These are phyloP conservation scores for Tolypocladium tundrense DNA, from an alignment of 2,329 filamentous ascomycete species.

Conservation along the genomic window DNA sequence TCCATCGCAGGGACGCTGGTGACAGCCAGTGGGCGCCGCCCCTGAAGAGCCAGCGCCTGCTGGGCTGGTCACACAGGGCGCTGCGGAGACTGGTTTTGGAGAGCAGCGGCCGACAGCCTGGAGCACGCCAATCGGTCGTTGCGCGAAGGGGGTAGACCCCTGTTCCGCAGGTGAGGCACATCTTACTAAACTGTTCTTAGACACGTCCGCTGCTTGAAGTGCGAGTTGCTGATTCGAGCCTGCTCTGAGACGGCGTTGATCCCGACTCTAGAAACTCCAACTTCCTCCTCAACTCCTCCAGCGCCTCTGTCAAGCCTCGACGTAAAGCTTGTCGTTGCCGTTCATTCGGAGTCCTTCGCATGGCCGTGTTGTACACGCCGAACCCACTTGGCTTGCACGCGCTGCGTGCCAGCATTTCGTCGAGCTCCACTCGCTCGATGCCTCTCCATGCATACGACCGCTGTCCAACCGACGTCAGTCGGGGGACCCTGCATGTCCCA, in stretches of 20 bases:
- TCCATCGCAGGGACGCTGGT: background rate
- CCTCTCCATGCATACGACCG: background rate
- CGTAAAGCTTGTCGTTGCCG: background rate
- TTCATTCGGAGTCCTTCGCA: background rate
- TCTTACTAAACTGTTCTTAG: background rate
- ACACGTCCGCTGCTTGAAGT: background rate
- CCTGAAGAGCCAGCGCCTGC: background rate
- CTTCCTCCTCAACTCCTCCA: background rate
- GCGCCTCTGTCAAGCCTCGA: background rate
- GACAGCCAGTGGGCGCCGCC: background rate
- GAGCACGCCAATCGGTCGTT: background rate
- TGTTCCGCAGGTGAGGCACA: background rate
- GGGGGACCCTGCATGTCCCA: slow-evolving; percentile 2
- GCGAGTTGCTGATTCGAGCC: background rate
- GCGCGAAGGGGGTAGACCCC: background rate
- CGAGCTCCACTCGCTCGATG: background rate
- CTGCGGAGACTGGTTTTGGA: background rate
- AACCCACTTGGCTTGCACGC: no score
- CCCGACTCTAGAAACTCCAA: background rate
- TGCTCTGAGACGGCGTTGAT: background rate
- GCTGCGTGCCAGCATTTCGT: background rate
- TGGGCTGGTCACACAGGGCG: background rate
- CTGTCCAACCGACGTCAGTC: background rate
- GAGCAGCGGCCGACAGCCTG: background rate
- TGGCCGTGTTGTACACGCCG: background rate